Percentiles rank a stretch among this genome's conserved stretches.
Conservation (phyloP, 768 basidiomycete genomes). For the Lentinus brumalis region DNA sequence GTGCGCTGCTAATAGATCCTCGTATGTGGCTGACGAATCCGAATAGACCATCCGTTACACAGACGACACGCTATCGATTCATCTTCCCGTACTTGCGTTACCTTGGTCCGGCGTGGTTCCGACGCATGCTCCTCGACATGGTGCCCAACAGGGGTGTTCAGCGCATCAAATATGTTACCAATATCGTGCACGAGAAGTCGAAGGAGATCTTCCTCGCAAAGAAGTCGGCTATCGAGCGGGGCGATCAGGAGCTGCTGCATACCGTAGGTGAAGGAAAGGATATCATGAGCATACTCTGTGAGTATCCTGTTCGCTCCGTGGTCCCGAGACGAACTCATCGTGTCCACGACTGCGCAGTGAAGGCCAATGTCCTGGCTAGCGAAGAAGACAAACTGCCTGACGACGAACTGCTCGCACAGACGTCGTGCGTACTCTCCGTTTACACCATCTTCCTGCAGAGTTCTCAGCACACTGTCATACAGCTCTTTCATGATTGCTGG, state of each 20-base stretch:
- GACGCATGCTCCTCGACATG: conserved; percentile 44
- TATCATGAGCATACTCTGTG: conserved; percentile 51
- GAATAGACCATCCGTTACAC: neutral
- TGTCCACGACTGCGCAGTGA: conserved; percentile 6
- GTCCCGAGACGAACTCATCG: no score
- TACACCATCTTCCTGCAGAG: no score
- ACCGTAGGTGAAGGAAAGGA: conserved; percentile 41
- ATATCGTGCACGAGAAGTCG: conserved; percentile 47
- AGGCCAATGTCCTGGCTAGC: conserved; percentile 16
- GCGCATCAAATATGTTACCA: conserved; percentile 45
- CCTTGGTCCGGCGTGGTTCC: conserved; percentile 43
- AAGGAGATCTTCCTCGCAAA: conserved; percentile 41
- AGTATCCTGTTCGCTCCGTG: conserved; percentile 12
- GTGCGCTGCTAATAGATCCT: conserved; percentile 25
- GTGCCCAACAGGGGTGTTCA: conserved; percentile 41
- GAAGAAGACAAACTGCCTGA: conserved; percentile 20
- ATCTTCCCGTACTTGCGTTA: conserved; percentile 39
- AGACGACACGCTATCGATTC: neutral
- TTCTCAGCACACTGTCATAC: neutral
- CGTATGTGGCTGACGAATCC: conserved; percentile 24
- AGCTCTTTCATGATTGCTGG: conserved; percentile 29
- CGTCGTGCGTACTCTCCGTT: conserved; percentile 2
- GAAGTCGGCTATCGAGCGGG: conserved; percentile 30
- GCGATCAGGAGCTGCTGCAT: conserved; percentile 29
- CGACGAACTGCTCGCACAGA: conserved; percentile 21